phyloP scores from a whole-genome alignment of 192 early-diverging fungal species.

The Coemansia asiatica region DNA sequence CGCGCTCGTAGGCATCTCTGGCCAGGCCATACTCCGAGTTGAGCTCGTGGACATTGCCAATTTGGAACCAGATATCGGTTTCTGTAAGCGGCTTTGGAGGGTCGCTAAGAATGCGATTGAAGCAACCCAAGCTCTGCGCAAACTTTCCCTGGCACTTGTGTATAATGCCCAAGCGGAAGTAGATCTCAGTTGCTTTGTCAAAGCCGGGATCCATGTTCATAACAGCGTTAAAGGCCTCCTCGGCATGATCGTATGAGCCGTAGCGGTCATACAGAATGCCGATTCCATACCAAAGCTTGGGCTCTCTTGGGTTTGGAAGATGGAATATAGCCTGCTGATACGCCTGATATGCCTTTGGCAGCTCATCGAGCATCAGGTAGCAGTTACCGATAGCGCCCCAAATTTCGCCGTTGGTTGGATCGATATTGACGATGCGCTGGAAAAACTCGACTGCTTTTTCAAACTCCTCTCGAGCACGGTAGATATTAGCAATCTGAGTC shows the following conservation, averaged over 20 bases:
- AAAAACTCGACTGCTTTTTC: conserved; percentile 88
- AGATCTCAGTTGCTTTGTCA: conserved; percentile 97
- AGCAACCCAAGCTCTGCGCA: conserved; percentile 65
- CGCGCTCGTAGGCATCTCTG: conserved; percentile 89
- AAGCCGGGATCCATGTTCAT: conserved; percentile 94
- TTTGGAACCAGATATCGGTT: conserved; percentile 98
- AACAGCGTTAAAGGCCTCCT: conserved; percentile 93
- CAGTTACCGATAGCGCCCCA: conserved; percentile 96
- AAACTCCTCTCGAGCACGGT: conserved; percentile 81
- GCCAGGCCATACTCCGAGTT: conserved; percentile 82
- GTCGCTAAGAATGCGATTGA: conserved; percentile 80
- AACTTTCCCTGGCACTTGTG: conserved; percentile 74
- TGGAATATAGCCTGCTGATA: conserved; percentile 97
- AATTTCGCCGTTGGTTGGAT: conserved; percentile 85
- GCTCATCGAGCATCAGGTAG: conserved; percentile 93
- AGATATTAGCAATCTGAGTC: conserved; percentile 79
- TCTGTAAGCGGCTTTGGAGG: conserved; percentile 95
- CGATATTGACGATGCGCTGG: conserved; percentile 79
- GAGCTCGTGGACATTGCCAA: conserved; percentile 94
- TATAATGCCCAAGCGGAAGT: conserved; percentile 96
- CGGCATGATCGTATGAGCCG: conserved; percentile 94
- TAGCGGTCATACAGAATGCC: conserved; percentile 97
- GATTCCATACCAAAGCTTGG: conserved; percentile 98
- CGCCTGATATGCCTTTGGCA: conserved; percentile 90
- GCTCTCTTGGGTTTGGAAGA: conserved; percentile 90